phyloP scores from a whole-genome alignment of 768 basidiomycete species.

The Pleurotus platypus region DNA sequence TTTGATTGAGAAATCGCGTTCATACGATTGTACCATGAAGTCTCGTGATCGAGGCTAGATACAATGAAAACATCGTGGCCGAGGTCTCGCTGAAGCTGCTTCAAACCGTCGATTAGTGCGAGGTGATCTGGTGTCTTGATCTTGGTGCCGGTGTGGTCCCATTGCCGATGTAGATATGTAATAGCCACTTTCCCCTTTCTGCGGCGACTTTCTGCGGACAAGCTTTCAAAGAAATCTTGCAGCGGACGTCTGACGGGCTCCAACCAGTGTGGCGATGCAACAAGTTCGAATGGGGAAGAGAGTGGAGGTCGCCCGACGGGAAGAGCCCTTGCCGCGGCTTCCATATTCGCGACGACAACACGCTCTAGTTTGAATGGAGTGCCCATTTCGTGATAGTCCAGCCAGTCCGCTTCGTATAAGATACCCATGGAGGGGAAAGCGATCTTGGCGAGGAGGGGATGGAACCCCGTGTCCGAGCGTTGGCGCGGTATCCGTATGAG shows the following conservation, averaged over 20 bases:
- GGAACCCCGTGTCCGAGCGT: constrained; percentile 61
- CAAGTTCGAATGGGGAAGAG: constrained; percentile 39
- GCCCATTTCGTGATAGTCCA: constrained; percentile 64
- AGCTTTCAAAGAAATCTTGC: constrained; percentile 43
- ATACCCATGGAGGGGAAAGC: constrained; percentile 70
- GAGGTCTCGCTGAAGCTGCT: constrained; percentile 43
- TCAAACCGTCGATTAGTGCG: constrained; percentile 55
- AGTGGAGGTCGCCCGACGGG: constrained; percentile 34
- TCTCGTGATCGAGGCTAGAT: constrained; percentile 37
- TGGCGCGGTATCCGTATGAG: constrained; percentile 9
- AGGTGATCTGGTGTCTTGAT: constrained; percentile 51
- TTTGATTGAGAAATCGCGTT: constrained; percentile 64
- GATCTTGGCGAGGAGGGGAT: constrained; percentile 66
- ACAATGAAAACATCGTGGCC: constrained; percentile 57
- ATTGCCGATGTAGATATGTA: constrained; percentile 53
- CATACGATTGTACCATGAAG: constrained; percentile 62
- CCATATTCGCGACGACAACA: constrained; percentile 71
- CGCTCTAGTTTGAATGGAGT: constrained; percentile 75
- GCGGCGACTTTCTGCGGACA: constrained; percentile 23
- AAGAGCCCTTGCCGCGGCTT: constrained; percentile 45
- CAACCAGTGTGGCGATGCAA: constrained; percentile 66
- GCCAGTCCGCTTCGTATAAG: constrained; percentile 74
- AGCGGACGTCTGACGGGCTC: constrained; percentile 47
- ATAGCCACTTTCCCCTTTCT: constrained; percentile 44
- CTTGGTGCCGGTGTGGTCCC: constrained; percentile 37